phyloP scores from a whole-genome alignment of 768 basidiomycete species.

The Russula brevipes region DNA sequence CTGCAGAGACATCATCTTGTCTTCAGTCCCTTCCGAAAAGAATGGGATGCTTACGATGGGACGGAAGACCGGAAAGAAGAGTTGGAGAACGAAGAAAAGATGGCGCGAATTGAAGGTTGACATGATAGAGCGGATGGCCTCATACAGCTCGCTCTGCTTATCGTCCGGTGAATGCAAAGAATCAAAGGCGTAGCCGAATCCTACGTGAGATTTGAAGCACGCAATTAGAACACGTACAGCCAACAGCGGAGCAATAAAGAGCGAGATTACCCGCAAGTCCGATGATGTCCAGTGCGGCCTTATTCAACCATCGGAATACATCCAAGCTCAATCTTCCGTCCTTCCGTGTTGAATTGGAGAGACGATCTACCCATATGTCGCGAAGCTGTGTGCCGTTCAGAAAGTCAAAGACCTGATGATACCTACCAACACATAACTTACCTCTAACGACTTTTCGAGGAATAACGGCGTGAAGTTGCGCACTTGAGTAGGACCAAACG shows the following conservation, averaged over 20 bases:
- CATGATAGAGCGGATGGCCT: slow-evolving; percentile 35
- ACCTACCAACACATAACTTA: slow-evolving; percentile 21
- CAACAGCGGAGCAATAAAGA: neutral
- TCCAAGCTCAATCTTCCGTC: slow-evolving; percentile 19
- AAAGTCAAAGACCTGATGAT: neutral
- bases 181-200: slow-evolving; percentile 38
- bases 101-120: slow-evolving; percentile 4
- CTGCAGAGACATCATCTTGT: slow-evolving; percentile 18
- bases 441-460: slow-evolving; percentile 27
- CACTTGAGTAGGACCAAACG: slow-evolving; percentile 28
- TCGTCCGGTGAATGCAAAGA: slow-evolving; percentile 28
- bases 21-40: neutral
- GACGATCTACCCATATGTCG: slow-evolving; percentile 29
- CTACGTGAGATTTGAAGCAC: slow-evolving; percentile 24
- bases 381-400: slow-evolving; percentile 25
- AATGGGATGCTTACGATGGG: slow-evolving; percentile 34
- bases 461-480: slow-evolving; percentile 27
- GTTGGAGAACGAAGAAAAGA: slow-evolving; percentile 34
- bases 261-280: slow-evolving; percentile 25
- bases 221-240: neutral
- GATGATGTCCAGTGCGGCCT: slow-evolving; percentile 28
- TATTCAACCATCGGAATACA: slow-evolving; percentile 24
- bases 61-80: slow-evolving; percentile 36
- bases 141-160: slow-evolving; percentile 32
- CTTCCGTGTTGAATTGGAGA: slow-evolving; percentile 12